These are phyloP conservation scores for Austroboletus eburneus DNA, from an alignment of 768 basidiomycete species.

Conservation along the genomic window DNA sequence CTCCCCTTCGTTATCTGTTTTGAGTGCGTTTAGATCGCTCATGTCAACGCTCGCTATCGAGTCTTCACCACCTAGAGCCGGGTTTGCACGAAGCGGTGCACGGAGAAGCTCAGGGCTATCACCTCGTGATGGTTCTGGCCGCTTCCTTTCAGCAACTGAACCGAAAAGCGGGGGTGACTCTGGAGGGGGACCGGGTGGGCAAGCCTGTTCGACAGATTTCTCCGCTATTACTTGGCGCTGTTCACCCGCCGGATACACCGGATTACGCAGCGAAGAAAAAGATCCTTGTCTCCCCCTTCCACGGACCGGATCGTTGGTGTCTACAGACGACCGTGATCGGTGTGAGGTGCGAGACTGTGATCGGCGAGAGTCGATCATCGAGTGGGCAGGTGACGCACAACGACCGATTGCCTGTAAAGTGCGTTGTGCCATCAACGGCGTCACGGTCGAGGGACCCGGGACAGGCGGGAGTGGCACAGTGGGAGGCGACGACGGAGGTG, in stretches of 20 bases:
- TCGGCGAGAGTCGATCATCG: constrained; percentile 15
- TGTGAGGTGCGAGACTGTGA: constrained; percentile 18
- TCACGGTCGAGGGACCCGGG: constrained; percentile 60
- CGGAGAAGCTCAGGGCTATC: constrained; percentile 22
- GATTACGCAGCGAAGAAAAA: constrained; percentile 27
- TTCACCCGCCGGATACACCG: constrained; percentile 10
- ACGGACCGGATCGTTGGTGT: constrained; percentile 11
- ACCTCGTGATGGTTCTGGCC: constrained; percentile 8
- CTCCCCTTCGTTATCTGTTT: constrained; percentile 26
- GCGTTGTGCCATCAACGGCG: constrained; percentile 40
- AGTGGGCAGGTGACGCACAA: constrained; percentile 22
- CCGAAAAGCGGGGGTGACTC: constrained; percentile 5
- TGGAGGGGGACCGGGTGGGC: background rate
- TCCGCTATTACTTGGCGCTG: constrained; percentile 17
- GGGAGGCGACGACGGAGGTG: constrained; percentile 58
- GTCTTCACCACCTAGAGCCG: constrained; percentile 14
- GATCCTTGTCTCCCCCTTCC: constrained; percentile 23
- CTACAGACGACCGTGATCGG: constrained; percentile 15
- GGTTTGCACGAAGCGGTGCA: background rate
- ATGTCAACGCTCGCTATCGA: constrained; percentile 29
- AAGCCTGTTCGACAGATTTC: constrained; percentile 6
- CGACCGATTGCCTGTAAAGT: constrained; percentile 21
- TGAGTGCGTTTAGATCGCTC: constrained; percentile 30
- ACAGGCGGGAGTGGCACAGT: constrained; percentile 58
- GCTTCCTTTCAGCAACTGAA: constrained; percentile 6